phyloP scores from a whole-genome alignment of 2,329 filamentous ascomycete genomes.

The Alternaria brassicae region DNA sequence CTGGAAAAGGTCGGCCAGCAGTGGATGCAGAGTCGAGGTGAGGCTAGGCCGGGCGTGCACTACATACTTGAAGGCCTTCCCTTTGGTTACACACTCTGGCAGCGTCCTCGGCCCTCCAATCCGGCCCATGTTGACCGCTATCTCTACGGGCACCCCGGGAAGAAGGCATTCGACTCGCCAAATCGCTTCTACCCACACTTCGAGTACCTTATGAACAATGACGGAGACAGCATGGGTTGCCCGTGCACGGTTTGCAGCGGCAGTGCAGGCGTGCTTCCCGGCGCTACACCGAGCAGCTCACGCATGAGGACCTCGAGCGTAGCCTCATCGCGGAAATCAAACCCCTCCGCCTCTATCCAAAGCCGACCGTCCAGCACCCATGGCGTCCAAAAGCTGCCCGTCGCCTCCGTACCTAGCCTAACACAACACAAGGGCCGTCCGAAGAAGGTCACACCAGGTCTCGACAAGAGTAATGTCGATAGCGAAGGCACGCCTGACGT shows the following conservation, averaged over 20 bases:
- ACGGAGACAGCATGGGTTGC: conserved; percentile 53
- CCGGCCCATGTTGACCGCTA: conserved; percentile 59
- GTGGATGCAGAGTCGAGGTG: conserved; percentile 57
- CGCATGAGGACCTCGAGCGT: conserved; percentile 11
- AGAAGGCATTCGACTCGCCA: conserved; percentile 61
- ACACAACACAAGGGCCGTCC: conserved; percentile 26
- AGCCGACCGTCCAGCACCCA: background rate
- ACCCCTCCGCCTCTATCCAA: background rate
- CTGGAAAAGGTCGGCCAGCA: conserved; percentile 56
- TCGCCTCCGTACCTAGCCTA: background rate
- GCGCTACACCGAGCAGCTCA: conserved; percentile 14
- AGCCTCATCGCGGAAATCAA: conserved; percentile 6
- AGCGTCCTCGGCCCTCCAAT: conserved; percentile 55
- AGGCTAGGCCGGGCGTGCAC: conserved; percentile 44
- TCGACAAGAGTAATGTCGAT: conserved; percentile 49
- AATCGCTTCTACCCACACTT: conserved; percentile 65
- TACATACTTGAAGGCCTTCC: conserved; percentile 64
- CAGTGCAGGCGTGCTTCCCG: conserved; percentile 27
- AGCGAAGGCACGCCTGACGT: conserved; percentile 63
- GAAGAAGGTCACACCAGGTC: conserved; percentile 26
- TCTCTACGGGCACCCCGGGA: conserved; percentile 64
- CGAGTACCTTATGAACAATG: conserved; percentile 60
- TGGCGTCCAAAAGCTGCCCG: background rate
- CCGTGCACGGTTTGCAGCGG: conserved; percentile 58
- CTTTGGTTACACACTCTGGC: conserved; percentile 61